Evolutionary conservation across 2,329 filamentous ascomycete species (phyloP).

Genomic region (Dactylellina parvicollis): DNA sequence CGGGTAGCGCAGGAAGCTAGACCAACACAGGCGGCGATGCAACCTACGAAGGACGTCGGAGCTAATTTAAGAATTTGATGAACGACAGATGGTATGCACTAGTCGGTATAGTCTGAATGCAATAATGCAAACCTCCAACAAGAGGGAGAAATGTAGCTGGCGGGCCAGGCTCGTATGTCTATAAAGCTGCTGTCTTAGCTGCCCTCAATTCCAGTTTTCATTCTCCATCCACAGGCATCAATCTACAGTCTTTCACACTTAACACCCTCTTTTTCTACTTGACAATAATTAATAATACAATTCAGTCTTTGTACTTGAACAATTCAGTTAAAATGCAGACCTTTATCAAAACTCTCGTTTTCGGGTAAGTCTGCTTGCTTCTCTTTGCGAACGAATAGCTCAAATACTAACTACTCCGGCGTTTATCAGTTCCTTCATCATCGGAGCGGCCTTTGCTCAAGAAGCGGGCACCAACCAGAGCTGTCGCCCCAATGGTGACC

Average conservation of each 20-base stretch:
- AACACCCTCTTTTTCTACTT: no score
- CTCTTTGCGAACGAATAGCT: background rate
- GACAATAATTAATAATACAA: no score
- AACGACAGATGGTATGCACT: background rate
- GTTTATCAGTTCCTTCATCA: background rate
- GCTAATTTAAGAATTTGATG: background rate
- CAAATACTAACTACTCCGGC: background rate
- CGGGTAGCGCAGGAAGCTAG: background rate
- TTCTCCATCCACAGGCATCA: background rate
- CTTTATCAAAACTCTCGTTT: background rate
- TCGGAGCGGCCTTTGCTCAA: background rate
- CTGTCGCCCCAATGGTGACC: constrained; percentile 1
- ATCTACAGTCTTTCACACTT: background rate
- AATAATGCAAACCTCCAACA: background rate
- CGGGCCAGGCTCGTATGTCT: background rate
- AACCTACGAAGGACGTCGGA: background rate
- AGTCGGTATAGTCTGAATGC: no score
- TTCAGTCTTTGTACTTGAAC: background rate
- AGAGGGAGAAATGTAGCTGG: background rate
- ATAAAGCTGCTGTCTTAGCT: background rate
- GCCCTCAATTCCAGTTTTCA: background rate
- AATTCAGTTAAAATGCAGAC: background rate
- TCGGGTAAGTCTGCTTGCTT: background rate
- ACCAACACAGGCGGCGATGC: background rate
- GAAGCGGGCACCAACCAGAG: background rate